These are phyloP conservation scores for Magnaporthales sp. DNA, from an alignment of 2,329 filamentous ascomycete species.

Conservation along the genomic window DNA sequence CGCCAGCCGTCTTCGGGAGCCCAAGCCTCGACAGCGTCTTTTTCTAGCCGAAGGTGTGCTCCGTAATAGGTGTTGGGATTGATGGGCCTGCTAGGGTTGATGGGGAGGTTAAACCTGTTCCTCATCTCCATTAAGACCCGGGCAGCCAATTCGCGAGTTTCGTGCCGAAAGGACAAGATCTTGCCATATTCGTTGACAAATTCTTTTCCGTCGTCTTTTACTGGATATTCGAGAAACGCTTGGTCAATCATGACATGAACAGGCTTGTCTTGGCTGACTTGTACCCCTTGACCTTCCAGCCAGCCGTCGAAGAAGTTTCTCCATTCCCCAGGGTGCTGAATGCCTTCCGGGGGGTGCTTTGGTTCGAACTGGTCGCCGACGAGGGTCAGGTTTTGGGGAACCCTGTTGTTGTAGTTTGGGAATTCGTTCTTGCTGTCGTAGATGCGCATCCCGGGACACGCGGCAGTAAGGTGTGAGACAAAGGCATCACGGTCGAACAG, in stretches of 20 bases:
- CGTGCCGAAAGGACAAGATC: slow-evolving; percentile 21
- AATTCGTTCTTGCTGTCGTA: slow-evolving; percentile 20
- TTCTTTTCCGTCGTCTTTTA: slow-evolving; percentile 22
- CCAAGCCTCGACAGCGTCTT: slow-evolving; percentile 22
- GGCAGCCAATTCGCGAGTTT: slow-evolving; percentile 20
- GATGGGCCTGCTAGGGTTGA: slow-evolving; percentile 17
- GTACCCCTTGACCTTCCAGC: slow-evolving; percentile 16
- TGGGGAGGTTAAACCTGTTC: slow-evolving; percentile 12
- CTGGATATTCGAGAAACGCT: slow-evolving; percentile 27
- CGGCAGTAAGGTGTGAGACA: slow-evolving; percentile 14
- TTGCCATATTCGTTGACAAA: slow-evolving; percentile 25
- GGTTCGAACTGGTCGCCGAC: slow-evolving; percentile 23
- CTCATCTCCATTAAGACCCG: slow-evolving; percentile 16
- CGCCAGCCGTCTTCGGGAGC: slow-evolving; percentile 18
- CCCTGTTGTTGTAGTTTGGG: slow-evolving; percentile 14
- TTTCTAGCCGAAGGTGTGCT: slow-evolving; percentile 22
- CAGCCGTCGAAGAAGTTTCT: slow-evolving; percentile 19
- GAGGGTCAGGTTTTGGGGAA: slow-evolving; percentile 11
- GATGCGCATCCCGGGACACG: slow-evolving; percentile 19
- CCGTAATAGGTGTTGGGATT: slow-evolving; percentile 19
- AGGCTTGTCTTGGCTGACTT: slow-evolving; percentile 9
- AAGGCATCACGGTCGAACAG: slow-evolving; percentile 20
- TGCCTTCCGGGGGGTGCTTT: slow-evolving; percentile 15
- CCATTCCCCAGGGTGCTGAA: slow-evolving; percentile 17
- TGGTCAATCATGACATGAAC: slow-evolving; percentile 21